Conservation (phyloP, 345 rosid species). For the Geranium rotundifolium region DNA sequence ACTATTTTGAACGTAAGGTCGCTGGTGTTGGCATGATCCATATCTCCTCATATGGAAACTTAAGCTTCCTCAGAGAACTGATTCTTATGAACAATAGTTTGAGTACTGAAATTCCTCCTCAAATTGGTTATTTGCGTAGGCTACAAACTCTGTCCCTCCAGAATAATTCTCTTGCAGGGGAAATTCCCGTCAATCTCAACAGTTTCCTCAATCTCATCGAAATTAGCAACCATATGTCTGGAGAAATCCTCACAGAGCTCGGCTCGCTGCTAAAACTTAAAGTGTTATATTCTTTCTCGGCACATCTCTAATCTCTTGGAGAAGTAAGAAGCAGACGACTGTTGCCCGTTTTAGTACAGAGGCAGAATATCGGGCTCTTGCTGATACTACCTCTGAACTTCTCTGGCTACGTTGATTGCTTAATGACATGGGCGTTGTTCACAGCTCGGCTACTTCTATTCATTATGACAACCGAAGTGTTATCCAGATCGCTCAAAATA, state of each 20-base stretch:
- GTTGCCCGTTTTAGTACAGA: no score
- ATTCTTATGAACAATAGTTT: slow-evolving; percentile 8
- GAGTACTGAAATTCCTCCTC: slow-evolving; percentile 1
- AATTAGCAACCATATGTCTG: not conserved
- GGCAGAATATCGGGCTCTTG: no score
- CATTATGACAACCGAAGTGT: no score
- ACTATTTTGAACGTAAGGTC: not conserved
- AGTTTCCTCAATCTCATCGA: slow-evolving; percentile 11
- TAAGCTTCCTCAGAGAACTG: slow-evolving; percentile 2
- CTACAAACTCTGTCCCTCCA: not conserved
- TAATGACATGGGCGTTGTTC: no score
- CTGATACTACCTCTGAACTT: no score
- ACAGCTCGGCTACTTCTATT: no score
- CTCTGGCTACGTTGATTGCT: no score
- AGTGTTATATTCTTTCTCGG: fast-evolving
- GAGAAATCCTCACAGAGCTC: slow-evolving; percentile 7
- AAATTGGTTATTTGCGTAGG: slow-evolving; percentile 7
- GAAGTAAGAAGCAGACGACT: no score
- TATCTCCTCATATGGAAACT: slow-evolving; percentile 13
- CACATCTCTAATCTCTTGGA: no score
- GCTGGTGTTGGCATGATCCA: not conserved
- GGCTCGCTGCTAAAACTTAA: slow-evolving; percentile 9
- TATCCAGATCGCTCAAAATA: no score
- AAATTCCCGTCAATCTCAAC: slow-evolving; percentile 12
- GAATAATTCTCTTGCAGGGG: slow-evolving; percentile 9